These are phyloP conservation scores for Suhomyces bribrorum DNA, from an alignment of 1,139 yeast species.

Conservation along the genomic window DNA sequence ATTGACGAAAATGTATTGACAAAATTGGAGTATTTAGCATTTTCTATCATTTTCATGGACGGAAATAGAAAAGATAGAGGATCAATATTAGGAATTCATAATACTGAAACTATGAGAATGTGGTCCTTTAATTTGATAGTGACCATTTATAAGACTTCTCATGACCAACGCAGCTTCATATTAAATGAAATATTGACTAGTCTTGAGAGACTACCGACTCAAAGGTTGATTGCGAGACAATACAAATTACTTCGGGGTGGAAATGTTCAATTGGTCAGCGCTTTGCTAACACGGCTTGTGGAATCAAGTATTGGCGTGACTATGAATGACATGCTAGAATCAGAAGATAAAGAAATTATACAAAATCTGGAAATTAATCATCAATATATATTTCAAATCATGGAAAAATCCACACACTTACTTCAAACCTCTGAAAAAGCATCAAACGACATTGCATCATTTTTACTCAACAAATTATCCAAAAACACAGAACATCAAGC, in stretches of 20 bases:
- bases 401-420: background rate
- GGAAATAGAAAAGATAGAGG: constrained; percentile 23
- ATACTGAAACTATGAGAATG: constrained; percentile 34
- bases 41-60: constrained; percentile 38
- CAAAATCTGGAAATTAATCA: background rate
- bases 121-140: constrained; percentile 40
- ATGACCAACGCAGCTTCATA: constrained; percentile 59
- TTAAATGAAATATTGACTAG: constrained; percentile 59
- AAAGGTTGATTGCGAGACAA: constrained; percentile 44
- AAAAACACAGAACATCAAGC: constrained; percentile 38
- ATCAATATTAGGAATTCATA: constrained; percentile 9
- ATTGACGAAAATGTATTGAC: constrained; percentile 51
- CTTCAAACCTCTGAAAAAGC: background rate
- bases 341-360: background rate
- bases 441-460: constrained; percentile 38
- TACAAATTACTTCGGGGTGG: constrained; percentile 45
- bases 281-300: constrained; percentile 46
- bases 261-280: constrained; percentile 50
- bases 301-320: constrained; percentile 35
- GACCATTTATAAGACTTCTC: constrained; percentile 44
- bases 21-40: constrained; percentile 50
- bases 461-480: constrained; percentile 40
- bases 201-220: constrained; percentile 48
- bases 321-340: background rate
- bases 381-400: background rate